Percentiles rank a stretch among this genome's conserved stretches.
These are phyloP conservation scores for Enterocytospora artemiae DNA, from an alignment of 371 early-diverging fungal species.

Conservation along the genomic window DNA sequence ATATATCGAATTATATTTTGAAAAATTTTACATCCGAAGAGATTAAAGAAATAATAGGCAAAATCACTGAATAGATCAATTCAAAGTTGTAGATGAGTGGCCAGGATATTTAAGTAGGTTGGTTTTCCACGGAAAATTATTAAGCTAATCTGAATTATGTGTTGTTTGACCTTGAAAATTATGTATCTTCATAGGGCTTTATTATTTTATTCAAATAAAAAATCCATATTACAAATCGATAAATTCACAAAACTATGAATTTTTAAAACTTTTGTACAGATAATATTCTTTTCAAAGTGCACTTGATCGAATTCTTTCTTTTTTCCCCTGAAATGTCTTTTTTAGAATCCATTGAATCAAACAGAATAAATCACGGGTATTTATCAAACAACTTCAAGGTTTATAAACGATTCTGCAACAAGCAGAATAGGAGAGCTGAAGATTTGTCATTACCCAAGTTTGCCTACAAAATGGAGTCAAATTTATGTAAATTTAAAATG, in stretches of 20 bases:
- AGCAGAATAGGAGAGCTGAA: neutral
- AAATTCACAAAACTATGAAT: too few species aligned
- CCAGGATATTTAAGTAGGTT: too few species aligned
- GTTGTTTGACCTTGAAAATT: too few species aligned
- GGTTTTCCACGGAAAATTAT: too few species aligned
- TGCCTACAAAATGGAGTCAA: constrained; percentile 31
- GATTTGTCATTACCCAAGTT: neutral
- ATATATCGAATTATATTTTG: neutral
- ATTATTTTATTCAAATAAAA: too few species aligned
- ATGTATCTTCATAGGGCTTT: too few species aligned
- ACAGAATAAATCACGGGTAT: constrained; percentile 11
- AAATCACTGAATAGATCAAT: constrained; percentile 2
- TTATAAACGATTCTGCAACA: constrained; percentile 7
- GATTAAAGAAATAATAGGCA: constrained; percentile 10
- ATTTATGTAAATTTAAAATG: constrained; percentile 21
- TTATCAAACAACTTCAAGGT: neutral
- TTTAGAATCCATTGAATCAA: neutral
- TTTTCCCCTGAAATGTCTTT: neutral
- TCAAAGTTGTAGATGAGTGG: too few species aligned
- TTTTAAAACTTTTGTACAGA: neutral
- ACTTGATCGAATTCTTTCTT: neutral
- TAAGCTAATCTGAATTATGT: too few species aligned
- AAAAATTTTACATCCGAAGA: constrained; percentile 17
- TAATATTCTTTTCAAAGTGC: neutral
- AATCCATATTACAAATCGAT: too few species aligned